Evolutionary conservation across 768 basidiomycete species (phyloP).

Genomic region (Naganishia onofrii): DNA sequence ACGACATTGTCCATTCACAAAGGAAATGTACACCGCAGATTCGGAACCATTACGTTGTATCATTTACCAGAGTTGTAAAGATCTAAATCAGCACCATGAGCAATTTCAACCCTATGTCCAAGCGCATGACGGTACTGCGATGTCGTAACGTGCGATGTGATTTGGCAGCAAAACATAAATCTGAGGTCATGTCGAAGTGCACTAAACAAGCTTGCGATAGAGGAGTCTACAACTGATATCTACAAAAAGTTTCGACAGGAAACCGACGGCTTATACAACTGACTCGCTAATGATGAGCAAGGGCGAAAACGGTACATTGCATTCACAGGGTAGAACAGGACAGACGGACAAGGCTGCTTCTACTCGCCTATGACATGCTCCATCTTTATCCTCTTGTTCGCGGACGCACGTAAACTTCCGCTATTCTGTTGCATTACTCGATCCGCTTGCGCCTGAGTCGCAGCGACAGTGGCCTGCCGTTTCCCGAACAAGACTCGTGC

Average conservation of each 20-base stretch:
- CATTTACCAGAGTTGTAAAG: conserved; percentile 1
- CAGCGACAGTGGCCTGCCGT: neutral
- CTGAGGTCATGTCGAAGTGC: neutral
- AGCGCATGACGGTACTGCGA: neutral
- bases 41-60: conserved; percentile 4
- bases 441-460: neutral
- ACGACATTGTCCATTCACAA: neutral
- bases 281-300: neutral
- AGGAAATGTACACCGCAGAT: neutral
- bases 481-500: conserved; percentile 7
- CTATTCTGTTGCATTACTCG: neutral
- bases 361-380: conserved; percentile 20
- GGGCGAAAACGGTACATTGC: neutral
- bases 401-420: neutral
- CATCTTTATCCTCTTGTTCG: conserved; percentile 22
- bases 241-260: neutral
- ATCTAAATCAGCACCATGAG: neutral
- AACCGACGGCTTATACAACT: neutral
- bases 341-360: neutral
- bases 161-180: neutral
- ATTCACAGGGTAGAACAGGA: neutral
- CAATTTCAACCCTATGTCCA: neutral
- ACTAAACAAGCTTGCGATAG: neutral
- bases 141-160: neutral
- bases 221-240: conserved; percentile 1